These are phyloP conservation scores for Testicularia cyperi DNA, from an alignment of 1,284 basidiomycete genomes.

Conservation along the genomic window DNA sequence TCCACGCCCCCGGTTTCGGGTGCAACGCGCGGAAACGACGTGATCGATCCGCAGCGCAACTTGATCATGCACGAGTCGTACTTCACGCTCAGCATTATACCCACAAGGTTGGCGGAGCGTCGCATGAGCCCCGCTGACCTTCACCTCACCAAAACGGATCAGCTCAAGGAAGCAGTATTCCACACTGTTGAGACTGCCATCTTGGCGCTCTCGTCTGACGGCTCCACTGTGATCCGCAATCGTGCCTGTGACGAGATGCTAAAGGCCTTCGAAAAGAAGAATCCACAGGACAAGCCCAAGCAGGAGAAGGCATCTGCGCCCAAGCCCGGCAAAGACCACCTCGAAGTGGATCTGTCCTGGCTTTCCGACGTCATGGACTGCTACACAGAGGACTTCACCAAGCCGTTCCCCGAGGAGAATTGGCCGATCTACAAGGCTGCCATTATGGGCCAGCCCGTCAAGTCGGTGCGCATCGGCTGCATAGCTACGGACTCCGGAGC, in stretches of 20 bases:
- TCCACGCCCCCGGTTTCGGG: background rate
- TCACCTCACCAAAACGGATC: conserved; percentile 28
- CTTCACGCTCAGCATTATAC: conserved; percentile 46
- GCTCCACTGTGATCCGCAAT: conserved; percentile 44
- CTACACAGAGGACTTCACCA: conserved; percentile 46
- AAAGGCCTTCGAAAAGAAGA: conserved; percentile 32
- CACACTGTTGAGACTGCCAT: conserved; percentile 44
- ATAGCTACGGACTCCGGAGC: conserved; percentile 31
- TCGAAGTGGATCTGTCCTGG: conserved; percentile 44
- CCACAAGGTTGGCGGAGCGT: conserved; percentile 32
- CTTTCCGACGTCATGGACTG: conserved; percentile 48
- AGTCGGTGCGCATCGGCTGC: conserved; percentile 40
- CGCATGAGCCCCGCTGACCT: conserved; percentile 35
- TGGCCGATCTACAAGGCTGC: conserved; percentile 53
- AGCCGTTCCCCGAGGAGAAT: conserved; percentile 39
- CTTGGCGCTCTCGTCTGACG: conserved; percentile 46
- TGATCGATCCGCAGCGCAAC: conserved; percentile 10
- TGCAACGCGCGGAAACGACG: conserved; percentile 9
- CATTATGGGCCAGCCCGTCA: conserved; percentile 36
- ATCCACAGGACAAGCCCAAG: conserved; percentile 30
- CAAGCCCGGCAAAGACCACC: conserved; percentile 5
- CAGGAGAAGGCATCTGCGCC: conserved; percentile 5
- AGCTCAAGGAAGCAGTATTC: conserved; percentile 41
- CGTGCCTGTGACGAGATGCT: conserved; percentile 50
- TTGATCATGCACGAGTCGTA: conserved; percentile 43